A percentile compares a stretch with the other conserved stretches of the same genome.
These are phyloP conservation scores for Cladosporium sp. DNA, from an alignment of 2,329 filamentous ascomycete species.

Conservation along the genomic window DNA sequence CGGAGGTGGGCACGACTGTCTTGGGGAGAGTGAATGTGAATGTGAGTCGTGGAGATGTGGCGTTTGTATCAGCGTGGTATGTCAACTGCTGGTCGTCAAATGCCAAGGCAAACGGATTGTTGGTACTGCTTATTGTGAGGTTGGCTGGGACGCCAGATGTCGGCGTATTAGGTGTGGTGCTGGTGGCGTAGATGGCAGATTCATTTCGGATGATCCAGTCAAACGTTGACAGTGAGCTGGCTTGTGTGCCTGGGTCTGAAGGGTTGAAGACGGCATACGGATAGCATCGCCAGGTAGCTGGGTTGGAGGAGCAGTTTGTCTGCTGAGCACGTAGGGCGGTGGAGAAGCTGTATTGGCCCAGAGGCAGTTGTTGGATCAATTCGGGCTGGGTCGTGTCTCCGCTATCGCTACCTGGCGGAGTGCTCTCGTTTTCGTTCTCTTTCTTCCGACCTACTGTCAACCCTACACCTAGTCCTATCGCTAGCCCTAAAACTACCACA, in stretches of 20 bases:
- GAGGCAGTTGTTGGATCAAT: conserved; percentile 53
- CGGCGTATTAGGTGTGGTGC: conserved; percentile 60
- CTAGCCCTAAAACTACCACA: conserved; percentile 40
- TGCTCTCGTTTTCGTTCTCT: conserved; percentile 7
- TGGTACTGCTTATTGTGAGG: conserved; percentile 51
- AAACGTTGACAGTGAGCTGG: conserved; percentile 55
- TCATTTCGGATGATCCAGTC: conserved; percentile 61
- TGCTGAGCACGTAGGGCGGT: conserved; percentile 58
- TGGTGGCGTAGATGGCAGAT: conserved; percentile 42
- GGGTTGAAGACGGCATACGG: conserved; percentile 56
- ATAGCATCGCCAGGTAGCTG: conserved; percentile 64
- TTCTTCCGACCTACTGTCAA: conserved; percentile 32
- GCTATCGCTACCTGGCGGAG: conserved; percentile 23
- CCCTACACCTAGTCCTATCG: conserved; percentile 44
- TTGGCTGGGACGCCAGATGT: conserved; percentile 48
- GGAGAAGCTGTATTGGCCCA: conserved; percentile 63
- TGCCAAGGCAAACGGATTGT: conserved; percentile 58
- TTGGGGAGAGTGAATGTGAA: conserved; percentile 60
- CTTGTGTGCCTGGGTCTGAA: conserved; percentile 29
- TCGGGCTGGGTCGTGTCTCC: conserved; percentile 20
- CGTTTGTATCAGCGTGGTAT: conserved; percentile 43
- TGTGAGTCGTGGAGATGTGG: conserved; percentile 56
- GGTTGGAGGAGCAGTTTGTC: conserved; percentile 60
- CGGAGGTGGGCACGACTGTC: conserved; percentile 52
- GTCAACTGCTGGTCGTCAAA: conserved; percentile 58